Evolutionary conservation across 2,329 filamentous ascomycete species (phyloP).

Genomic region (Scorias spongiosa): DNA sequence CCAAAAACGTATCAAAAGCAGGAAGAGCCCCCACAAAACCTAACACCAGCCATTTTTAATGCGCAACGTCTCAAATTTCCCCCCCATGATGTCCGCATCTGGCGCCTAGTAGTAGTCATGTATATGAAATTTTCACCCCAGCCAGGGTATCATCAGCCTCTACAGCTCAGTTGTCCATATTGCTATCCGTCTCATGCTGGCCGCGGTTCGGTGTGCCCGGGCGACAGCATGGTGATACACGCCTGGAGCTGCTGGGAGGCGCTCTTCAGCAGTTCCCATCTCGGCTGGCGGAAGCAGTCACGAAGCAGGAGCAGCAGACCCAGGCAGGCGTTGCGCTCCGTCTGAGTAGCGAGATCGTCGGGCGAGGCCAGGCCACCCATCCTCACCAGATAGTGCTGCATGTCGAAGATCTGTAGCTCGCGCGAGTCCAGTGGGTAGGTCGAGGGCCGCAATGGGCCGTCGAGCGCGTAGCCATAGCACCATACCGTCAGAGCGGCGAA

Average conservation of each 20-base stretch:
- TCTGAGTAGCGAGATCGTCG: constrained; percentile 58
- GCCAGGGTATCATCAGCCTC: background rate
- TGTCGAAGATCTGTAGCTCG: constrained; percentile 56
- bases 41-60: no score
- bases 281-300: constrained; percentile 64
- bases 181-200: no score
- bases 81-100: no score
- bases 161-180: background rate
- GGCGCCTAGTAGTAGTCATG: no score
- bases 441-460: constrained; percentile 47
- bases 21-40: no score
- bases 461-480: constrained; percentile 84
- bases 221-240: constrained; percentile 51
- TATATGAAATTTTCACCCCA: background rate
- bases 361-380: constrained; percentile 60
- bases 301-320: constrained; percentile 69
- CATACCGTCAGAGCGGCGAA: constrained; percentile 85
- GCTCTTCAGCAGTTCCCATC: constrained; percentile 87
- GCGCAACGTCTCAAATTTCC: no score
- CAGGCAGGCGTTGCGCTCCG: constrained; percentile 67
- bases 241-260: constrained; percentile 66
- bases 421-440: constrained; percentile 38
- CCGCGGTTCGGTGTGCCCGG: constrained; percentile 8
- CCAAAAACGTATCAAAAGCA: no score
- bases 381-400: constrained; percentile 61